A percentile compares a stretch with the other conserved stretches of the same genome.
Evolutionary conservation across 208 protist species (phyloP).

Genomic region (Leishmania turanica): DNA sequence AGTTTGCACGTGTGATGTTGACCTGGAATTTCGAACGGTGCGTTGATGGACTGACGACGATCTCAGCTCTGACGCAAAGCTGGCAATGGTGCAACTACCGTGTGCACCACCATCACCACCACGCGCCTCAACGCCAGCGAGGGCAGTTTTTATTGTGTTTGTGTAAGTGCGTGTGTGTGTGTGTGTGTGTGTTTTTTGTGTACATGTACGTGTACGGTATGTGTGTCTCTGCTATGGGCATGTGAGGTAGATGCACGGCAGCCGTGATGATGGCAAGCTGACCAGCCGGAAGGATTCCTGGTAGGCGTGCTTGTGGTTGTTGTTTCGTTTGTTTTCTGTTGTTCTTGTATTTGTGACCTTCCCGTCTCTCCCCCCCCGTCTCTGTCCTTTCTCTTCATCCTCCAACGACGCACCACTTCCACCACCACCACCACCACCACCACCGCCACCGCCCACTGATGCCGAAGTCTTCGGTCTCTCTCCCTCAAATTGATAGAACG

Average conservation of each 20-base stretch:
- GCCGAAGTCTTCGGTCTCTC: neutral
- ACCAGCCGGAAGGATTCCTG: neutral
- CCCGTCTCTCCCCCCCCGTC: no score
- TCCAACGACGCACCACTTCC: neutral
- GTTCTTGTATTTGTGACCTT: neutral
- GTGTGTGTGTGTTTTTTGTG: neutral
- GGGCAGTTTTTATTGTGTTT: neutral
- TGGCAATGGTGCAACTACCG: neutral
- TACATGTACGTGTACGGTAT: conserved; percentile 17
- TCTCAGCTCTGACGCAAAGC: neutral
- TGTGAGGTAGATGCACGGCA: neutral
- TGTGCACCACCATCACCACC: neutral
- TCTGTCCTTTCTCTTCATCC: neutral
- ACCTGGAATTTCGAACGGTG: neutral
- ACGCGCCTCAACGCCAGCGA: neutral
- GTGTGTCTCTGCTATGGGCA: conserved; percentile 13
- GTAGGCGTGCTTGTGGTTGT: neutral
- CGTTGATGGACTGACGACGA: neutral
- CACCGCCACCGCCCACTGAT: neutral
- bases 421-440: neutral
- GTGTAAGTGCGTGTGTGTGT: neutral
- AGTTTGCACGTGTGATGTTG: neutral
- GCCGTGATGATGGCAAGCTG: neutral
- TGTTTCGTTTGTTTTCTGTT: neutral
- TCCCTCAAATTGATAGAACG: neutral